These are phyloP conservation scores for Penicillium capsulatum DNA, from an alignment of 2,329 filamentous ascomycete genomes.

Conservation along the genomic window DNA sequence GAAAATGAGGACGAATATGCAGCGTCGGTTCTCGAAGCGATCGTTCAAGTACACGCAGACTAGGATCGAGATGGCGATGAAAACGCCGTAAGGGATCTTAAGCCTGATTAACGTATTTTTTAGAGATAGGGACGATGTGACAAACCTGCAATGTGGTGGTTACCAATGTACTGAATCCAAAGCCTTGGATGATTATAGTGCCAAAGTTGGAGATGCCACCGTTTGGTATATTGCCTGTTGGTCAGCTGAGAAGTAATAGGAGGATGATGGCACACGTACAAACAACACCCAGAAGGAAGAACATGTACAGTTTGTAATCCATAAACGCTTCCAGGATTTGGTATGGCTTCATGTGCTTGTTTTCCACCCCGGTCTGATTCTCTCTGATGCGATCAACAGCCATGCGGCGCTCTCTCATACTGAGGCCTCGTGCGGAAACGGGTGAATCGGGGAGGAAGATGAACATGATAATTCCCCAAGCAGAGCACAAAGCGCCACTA, in stretches of 20 bases:
- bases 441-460: conserved; percentile 57
- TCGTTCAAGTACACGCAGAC: conserved; percentile 49
- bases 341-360: conserved; percentile 52
- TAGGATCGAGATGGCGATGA: conserved; percentile 51
- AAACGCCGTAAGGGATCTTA: conserved; percentile 47
- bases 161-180: conserved; percentile 53
- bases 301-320: conserved; percentile 58
- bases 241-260: background rate
- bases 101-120: background rate
- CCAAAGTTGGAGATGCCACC: conserved; percentile 58
- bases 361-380: conserved; percentile 59
- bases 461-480: conserved; percentile 58
- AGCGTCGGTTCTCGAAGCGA: conserved; percentile 47
- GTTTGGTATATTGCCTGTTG: conserved; percentile 49
- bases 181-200: conserved; percentile 56
- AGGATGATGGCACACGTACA: conserved; percentile 19
- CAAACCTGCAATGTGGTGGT: conserved; percentile 51
- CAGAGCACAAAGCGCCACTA: conserved; percentile 51
- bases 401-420: conserved; percentile 50
- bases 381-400: conserved; percentile 53
- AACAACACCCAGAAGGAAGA: conserved; percentile 51
- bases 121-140: background rate
- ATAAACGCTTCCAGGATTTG: conserved; percentile 55
- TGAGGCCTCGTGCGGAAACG: conserved; percentile 51
- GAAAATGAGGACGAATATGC: conserved; percentile 53